Evolutionary conservation across 202 grass and related monocot species (phyloP), one percentile per base, ranked within the genome.

Genomic region (Carex arenaria): DNA sequence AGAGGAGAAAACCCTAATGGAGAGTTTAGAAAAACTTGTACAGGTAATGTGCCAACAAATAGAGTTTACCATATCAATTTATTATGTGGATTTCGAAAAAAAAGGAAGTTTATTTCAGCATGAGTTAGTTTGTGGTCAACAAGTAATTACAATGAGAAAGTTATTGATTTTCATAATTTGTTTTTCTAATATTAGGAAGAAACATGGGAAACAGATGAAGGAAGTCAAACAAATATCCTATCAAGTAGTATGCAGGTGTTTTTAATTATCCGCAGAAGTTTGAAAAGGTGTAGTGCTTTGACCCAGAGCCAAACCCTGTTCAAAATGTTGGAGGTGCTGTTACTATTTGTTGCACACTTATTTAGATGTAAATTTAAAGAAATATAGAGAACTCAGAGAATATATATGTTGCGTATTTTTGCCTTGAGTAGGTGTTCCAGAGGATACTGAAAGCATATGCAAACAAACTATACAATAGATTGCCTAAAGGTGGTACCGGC

Each of bases 161-260:
- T 76, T 11, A 76, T 76, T 59, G 36, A 78, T 36, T 60, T 59
- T 47, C 65, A 83, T n/a, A 85, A 76, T 23, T 64, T 83, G 73
- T 60, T 89, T 9, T 88, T 79, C 38, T 79, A 51, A 68, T 53
- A 34, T 8, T 79, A 99, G 96, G 96, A 99, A 91, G 96, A 99
- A 89, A 96, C 92, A 85, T 99, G 96, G 96, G 96, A 99, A 89
- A 99, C 77, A 61, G 96, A 99, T 61, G 96, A 99, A 83, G 96
- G 96, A 84, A 96, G 96, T 77, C 96, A 99, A 64, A 95, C 96
- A 79, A 90, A 99, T 82, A 99, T 99, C 86, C 88, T 99, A 81
- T 94, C 91, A 82, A 99, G 96, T 84, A 99, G 96, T 75, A 94
- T 99, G 89, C 96, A 99, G 91, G 96, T 99, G 71, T 99, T 99